Evolutionary conservation across 495 filamentous ascomycete species (phyloP).

Genomic region (Tuber microsphaerosporum): DNA sequence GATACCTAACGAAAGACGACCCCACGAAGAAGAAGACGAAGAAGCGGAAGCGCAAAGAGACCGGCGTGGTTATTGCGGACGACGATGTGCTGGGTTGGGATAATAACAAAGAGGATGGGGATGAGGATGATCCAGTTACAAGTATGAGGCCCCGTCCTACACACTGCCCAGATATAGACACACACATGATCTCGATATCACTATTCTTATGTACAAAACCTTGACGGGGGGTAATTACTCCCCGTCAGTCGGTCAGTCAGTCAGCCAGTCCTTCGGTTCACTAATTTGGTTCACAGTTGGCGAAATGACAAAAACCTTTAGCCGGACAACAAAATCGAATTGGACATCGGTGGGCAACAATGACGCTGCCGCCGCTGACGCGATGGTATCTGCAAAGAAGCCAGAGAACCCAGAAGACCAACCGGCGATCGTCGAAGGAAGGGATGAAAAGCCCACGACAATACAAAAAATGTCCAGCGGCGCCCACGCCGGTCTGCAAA

Average conservation of each 20-base stretch:
- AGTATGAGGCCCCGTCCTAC: constrained; percentile 41
- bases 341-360: constrained; percentile 60
- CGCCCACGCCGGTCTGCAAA: constrained; percentile 77
- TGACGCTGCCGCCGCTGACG: constrained; percentile 49
- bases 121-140: constrained; percentile 45
- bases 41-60: constrained; percentile 53
- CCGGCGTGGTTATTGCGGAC: constrained; percentile 80
- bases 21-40: constrained; percentile 73
- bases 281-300: constrained; percentile 46
- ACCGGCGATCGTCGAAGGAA: constrained; percentile 43
- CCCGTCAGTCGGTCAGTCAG: not conserved
- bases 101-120: constrained; percentile 45
- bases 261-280: not conserved
- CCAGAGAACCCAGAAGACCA: constrained; percentile 51
- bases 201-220: not conserved
- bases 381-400: constrained; percentile 69
- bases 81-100: constrained; percentile 76
- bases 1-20: constrained; percentile 79
- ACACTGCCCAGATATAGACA: not conserved
- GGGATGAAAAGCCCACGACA: constrained; percentile 45
- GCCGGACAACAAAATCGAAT: constrained; percentile 63
- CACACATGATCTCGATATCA: not conserved
- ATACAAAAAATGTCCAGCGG: constrained; percentile 71
- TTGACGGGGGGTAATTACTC: not conserved
- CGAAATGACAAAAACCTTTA: constrained; percentile 60